Base-by-base conservation (phyloP, 1,284 basidiomycete genomes). In the Ceratobasidium sp. region DNA sequence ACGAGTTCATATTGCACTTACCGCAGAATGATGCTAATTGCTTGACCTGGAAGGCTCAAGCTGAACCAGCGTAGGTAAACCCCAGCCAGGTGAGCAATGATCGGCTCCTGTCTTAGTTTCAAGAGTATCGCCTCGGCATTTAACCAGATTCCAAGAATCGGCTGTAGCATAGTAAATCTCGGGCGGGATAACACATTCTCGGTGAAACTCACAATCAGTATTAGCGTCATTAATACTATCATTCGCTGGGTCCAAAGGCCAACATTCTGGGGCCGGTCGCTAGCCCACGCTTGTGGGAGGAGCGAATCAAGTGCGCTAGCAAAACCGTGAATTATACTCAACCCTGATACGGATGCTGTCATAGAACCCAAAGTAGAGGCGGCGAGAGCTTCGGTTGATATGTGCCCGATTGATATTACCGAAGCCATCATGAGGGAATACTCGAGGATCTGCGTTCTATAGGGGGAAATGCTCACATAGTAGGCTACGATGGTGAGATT, bases 171-270 rank as follows among this genome's bases (percentile, higher is more conserved):
- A 1, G 52, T 27, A 42, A 21, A 25, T 23, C 23, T 53, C 29
- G 30, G 58, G 56, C 33, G 69, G 50, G 56, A 73, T 69, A 67
- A 62, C 69, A 29, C 19, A 70, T 46, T 77, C 72, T 70, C 5
- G 36, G 54, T 23, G 3, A 36, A 39, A 50, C 57, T 80, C 75
- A 89, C 87, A 54, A 88, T 78, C 39, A 88, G 75, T 21, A 82
- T 78, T 16, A 83, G 79, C 8, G 81, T 75, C 80, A 90, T 86
- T 5, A 93, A 84, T 53, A 94, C 82, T 56, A 74, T 69, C 90
- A 94, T 95, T 72, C 95, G 82, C 77, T 95, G 93, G 8, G 90
- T 81, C 94, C 94, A 96, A 0, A 97, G 81, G 2, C 94, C 94
- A 27, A 98, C 93, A 1, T 93, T 82, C 8, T 88, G 82, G 0